Conservation (phyloP, 371 early-diverging fungal genomes). For the Mortierella sp. region DNA sequence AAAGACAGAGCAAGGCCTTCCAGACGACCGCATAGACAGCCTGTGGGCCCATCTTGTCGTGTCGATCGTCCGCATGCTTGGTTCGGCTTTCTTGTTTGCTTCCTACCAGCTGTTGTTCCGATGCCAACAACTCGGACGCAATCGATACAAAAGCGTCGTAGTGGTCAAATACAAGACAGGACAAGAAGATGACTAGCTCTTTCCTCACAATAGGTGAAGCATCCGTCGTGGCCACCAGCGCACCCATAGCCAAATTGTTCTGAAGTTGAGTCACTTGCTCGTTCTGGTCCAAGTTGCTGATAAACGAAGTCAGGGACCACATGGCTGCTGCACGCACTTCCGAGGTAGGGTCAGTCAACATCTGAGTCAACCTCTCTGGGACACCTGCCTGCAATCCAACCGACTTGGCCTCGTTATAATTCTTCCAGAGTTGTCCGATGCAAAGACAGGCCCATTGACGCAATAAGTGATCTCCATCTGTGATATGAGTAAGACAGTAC, state of each 20-base stretch:
- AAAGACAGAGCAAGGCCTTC: constrained; percentile 81
- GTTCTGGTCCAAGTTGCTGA: constrained; percentile 78
- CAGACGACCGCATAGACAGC: constrained; percentile 74
- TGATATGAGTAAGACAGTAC: constrained; percentile 76
- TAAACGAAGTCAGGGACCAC: constrained; percentile 81
- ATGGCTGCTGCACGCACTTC: constrained; percentile 90
- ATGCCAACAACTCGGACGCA: constrained; percentile 76
- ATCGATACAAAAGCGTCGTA: constrained; percentile 67
- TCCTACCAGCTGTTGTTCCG: constrained; percentile 53
- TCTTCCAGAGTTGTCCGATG: constrained; percentile 87
- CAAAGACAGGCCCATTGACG: constrained; percentile 93
- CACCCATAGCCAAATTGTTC: constrained; percentile 72
- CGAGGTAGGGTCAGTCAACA: constrained; percentile 77
- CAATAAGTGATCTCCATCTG: constrained; percentile 83
- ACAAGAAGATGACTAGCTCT: constrained; percentile 81
- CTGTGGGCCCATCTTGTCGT: constrained; percentile 40
- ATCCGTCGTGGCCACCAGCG: constrained; percentile 75
- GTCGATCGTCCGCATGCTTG: constrained; percentile 24
- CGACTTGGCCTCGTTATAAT: constrained; percentile 78
- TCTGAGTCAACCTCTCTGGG: constrained; percentile 70
- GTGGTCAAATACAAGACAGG: constrained; percentile 73
- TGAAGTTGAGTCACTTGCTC: constrained; percentile 77
- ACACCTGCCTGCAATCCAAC: constrained; percentile 76
- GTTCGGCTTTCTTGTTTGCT: constrained; percentile 22
- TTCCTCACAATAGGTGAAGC: constrained; percentile 85